These are phyloP conservation scores for Mycotypha africana DNA, from an alignment of 371 early-diverging fungal genomes.

Conservation along the genomic window DNA sequence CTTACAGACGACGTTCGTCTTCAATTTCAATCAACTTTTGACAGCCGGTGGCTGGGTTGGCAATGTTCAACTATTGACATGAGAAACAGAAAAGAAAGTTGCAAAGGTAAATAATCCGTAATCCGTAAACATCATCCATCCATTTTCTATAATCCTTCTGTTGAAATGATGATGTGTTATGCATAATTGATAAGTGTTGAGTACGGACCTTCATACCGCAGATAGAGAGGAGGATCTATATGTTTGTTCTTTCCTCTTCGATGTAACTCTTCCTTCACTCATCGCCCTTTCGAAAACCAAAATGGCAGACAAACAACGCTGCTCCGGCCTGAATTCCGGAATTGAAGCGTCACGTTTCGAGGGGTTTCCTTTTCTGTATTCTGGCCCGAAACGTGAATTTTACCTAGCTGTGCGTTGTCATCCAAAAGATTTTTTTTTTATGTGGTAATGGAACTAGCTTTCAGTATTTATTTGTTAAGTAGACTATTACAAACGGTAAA, in stretches of 20 bases:
- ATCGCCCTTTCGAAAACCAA: no score
- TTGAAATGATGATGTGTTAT: neutral
- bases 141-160: slow-evolving; percentile 3
- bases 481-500: no score
- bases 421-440: no score
- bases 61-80: slow-evolving; percentile 89
- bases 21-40: slow-evolving; percentile 98
- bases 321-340: no score
- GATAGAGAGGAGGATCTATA: slow-evolving; percentile 16
- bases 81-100: neutral
- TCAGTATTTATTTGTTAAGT: no score
- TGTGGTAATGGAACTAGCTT: no score
- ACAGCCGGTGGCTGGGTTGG: slow-evolving; percentile 98
- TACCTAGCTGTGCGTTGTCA: no score
- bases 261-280: no score
- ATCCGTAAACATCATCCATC: slow-evolving; percentile 1
- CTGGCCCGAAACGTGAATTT: no score
- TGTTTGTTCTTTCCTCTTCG: neutral
- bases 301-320: no score
- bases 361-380: no score
- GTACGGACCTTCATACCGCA: slow-evolving; percentile 17
- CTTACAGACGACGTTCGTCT: slow-evolving; percentile 93
- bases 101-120: slow-evolving; percentile 2
- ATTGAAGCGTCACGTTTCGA: no score
- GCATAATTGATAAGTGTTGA: neutral